Percentiles rank a stretch among this genome's conserved stretches.
These are phyloP conservation scores for Drechslera avenae DNA, from an alignment of 2,329 filamentous ascomycete genomes.

Conservation along the genomic window DNA sequence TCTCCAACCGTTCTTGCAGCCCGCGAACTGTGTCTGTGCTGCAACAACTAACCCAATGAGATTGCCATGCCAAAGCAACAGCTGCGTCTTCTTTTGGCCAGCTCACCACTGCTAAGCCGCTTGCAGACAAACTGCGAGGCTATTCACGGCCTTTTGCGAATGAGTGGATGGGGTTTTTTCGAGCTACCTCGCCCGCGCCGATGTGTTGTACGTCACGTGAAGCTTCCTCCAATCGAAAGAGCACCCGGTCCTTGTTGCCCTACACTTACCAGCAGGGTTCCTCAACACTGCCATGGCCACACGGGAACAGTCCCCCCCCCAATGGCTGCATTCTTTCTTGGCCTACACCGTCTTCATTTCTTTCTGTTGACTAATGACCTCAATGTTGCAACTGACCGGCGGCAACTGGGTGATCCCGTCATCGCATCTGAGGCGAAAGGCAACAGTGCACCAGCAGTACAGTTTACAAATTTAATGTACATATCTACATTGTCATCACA, in stretches of 20 bases:
- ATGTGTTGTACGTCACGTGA: slow-evolving; percentile 26
- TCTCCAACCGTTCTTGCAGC: slow-evolving; percentile 26
- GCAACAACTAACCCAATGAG: slow-evolving; percentile 24
- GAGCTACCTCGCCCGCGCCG: slow-evolving; percentile 12
- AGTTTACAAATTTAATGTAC: too few species aligned
- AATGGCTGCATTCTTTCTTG: slow-evolving; percentile 1
- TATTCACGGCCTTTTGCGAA: slow-evolving; percentile 12
- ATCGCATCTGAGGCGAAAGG: too few species aligned
- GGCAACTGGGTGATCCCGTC: too few species aligned
- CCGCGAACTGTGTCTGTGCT: slow-evolving; percentile 32
- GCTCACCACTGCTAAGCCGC: slow-evolving; percentile 25
- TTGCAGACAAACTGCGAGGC: slow-evolving; percentile 16
- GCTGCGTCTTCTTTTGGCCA: slow-evolving; percentile 20
- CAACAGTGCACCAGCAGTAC: too few species aligned
- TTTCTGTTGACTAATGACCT: background rate
- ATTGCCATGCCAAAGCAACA: slow-evolving; percentile 15
- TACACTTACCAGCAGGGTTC: slow-evolving; percentile 14
- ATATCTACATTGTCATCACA: too few species aligned
- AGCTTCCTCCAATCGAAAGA: slow-evolving; percentile 10
- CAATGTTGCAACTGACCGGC: background rate
- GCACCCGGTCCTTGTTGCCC: slow-evolving; percentile 1
- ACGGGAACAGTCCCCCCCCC: slow-evolving; percentile 7
- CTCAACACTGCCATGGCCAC: slow-evolving; percentile 3
- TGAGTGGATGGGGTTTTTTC: slow-evolving; percentile 23
- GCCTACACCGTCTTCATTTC: background rate